phyloP scores from a whole-genome alignment of 345 rosid species.

The Gossypium australe region DNA sequence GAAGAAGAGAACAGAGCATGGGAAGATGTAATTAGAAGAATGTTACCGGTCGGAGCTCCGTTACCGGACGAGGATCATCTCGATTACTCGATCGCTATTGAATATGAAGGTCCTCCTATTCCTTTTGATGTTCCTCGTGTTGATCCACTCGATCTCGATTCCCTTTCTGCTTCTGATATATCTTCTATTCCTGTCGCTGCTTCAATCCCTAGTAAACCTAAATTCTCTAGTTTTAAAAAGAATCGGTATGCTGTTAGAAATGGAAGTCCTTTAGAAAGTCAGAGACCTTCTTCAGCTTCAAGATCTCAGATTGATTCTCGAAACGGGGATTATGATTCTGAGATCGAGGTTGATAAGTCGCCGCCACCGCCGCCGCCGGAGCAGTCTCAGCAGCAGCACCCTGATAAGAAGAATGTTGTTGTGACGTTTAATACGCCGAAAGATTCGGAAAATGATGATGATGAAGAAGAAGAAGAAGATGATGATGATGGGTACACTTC shows the following conservation, averaged over 20 bases:
- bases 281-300: conserved; percentile 14
- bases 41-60: conserved; percentile 41
- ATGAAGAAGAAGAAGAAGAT: conserved; percentile 10
- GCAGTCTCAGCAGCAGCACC: neutral
- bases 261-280: conserved; percentile 13
- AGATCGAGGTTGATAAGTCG: neutral
- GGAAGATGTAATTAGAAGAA: conserved; percentile 30
- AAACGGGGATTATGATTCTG: neutral
- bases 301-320: conserved; percentile 4
- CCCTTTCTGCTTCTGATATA: conserved; percentile 17
- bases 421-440: conserved; percentile 36
- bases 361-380: neutral
- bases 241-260: conserved; percentile 10
- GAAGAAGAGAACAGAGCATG: conserved; percentile 22
- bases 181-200: conserved; percentile 29
- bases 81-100: conserved; percentile 56
- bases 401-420: conserved; percentile 12
- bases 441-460: conserved; percentile 22
- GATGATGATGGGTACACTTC: conserved; percentile 21
- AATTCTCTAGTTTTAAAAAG: conserved; percentile 23
- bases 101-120: conserved; percentile 55
- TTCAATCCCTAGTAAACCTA: conserved; percentile 17
- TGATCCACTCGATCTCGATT: conserved; percentile 26
- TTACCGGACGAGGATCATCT: conserved; percentile 41
- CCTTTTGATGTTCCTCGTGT: conserved; percentile 41